phyloP scores from a whole-genome alignment of 495 filamentous ascomycete species.

The Astrocystis sublimbata region DNA sequence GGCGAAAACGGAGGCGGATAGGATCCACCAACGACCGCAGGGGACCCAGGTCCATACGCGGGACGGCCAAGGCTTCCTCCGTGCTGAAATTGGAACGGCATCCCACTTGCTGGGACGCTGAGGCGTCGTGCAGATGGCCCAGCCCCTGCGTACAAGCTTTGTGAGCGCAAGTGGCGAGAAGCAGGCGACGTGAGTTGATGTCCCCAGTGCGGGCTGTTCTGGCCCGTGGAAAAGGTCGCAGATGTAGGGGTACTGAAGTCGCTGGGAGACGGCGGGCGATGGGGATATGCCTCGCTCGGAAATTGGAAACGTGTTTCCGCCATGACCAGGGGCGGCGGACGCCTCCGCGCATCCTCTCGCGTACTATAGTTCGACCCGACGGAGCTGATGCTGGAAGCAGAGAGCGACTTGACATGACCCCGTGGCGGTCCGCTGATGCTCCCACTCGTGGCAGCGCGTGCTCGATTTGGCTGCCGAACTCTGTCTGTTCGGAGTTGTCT shows the following conservation, averaged over 20 bases:
- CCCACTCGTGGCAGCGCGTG: constrained; percentile 73
- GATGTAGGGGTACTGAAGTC: constrained; percentile 79
- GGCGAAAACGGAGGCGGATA: constrained; percentile 57
- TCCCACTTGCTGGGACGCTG: constrained; percentile 74
- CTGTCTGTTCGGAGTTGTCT: constrained; percentile 81
- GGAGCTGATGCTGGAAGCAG: constrained; percentile 80
- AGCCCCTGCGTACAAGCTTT: constrained; percentile 63
- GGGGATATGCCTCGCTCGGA: constrained; percentile 51
- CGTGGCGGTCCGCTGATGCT: constrained; percentile 62
- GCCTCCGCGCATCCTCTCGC: constrained; percentile 61
- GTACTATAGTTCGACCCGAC: constrained; percentile 69
- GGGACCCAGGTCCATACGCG: constrained; percentile 59
- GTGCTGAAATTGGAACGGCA: constrained; percentile 72
- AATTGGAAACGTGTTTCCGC: constrained; percentile 64
- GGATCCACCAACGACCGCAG: constrained; percentile 50
- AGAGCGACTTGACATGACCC: constrained; percentile 81
- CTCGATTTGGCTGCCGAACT: constrained; percentile 69
- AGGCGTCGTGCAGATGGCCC: constrained; percentile 72
- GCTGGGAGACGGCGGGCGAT: constrained; percentile 59
- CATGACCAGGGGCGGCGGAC: constrained; percentile 84
- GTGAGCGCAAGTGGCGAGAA: constrained; percentile 61
- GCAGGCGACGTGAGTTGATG: constrained; percentile 67
- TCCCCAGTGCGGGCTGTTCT: constrained; percentile 70
- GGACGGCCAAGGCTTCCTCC: constrained; percentile 56
- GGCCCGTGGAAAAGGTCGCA: constrained; percentile 69